Conservation (phyloP, 192 early-diverging fungal species). For the Phycomyces blakesleeanus region DNA sequence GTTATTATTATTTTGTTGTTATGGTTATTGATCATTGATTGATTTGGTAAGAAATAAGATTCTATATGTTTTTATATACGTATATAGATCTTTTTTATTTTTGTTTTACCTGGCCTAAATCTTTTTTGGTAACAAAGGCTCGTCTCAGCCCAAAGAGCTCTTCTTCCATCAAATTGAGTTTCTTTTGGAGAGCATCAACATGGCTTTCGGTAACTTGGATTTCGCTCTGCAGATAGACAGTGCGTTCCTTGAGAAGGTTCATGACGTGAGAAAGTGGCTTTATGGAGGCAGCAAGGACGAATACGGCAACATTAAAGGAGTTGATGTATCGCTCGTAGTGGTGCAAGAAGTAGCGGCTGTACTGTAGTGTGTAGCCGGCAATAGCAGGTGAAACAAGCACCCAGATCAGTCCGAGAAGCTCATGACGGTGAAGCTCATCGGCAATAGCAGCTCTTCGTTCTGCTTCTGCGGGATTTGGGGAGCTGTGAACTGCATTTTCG, state of each 20-base stretch:
- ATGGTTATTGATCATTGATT: too few species aligned
- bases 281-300: conserved; percentile 53
- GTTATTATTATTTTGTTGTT: too few species aligned
- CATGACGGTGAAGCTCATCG: conserved; percentile 44
- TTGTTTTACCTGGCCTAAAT: conserved; percentile 42
- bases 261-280: conserved; percentile 50
- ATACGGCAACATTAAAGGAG: conserved; percentile 52
- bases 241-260: conserved; percentile 44
- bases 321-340: conserved; percentile 53
- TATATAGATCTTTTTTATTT: neutral
- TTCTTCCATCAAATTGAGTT: conserved; percentile 46
- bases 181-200: conserved; percentile 42
- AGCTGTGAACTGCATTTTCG: conserved; percentile 25
- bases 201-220: conserved; percentile 46
- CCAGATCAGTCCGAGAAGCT: conserved; percentile 43
- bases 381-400: conserved; percentile 50
- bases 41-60: too few species aligned
- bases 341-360: conserved; percentile 47
- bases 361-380: conserved; percentile 52
- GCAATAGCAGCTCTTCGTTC: conserved; percentile 31
- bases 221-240: conserved; percentile 51
- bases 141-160: conserved; percentile 45
- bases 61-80: neutral
- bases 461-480: conserved; percentile 14
- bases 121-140: conserved; percentile 54